Percentiles rank a stretch among this genome's conserved stretches.
phyloP scores from a whole-genome alignment of 2,329 filamentous ascomycete species.

The Teratosphaeria viscida region DNA sequence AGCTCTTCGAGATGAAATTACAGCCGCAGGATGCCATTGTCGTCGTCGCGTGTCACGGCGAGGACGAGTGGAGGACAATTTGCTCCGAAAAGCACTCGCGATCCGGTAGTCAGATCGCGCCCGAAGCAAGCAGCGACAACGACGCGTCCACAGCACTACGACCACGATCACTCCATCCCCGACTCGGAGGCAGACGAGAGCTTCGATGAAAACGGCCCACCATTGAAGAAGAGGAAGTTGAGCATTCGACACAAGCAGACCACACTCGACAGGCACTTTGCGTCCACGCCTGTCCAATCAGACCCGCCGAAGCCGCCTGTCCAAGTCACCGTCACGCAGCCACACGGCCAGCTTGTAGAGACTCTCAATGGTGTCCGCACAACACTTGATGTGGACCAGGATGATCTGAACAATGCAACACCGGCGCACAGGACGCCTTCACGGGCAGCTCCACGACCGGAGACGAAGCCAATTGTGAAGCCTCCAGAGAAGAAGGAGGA shows the following conservation, averaged over 20 bases:
- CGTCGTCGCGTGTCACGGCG: constrained; percentile 4
- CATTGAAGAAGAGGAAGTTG: constrained; percentile 19
- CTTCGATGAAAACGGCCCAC: constrained; percentile 14
- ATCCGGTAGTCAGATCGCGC: constrained; percentile 1
- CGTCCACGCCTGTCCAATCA: constrained; percentile 1
- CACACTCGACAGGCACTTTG: constrained; percentile 15
- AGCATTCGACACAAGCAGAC: constrained; percentile 17
- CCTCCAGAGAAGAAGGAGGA: constrained; percentile 36
- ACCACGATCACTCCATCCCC: constrained; percentile 1
- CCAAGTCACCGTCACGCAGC: constrained; percentile 33
- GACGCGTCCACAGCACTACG: not conserved
- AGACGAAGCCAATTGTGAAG: not conserved
- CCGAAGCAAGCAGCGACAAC: not conserved
- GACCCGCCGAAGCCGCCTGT: constrained; percentile 27
- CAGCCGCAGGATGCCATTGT: constrained; percentile 1
- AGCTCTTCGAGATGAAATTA: not conserved
- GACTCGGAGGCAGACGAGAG: not conserved
- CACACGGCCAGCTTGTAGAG: constrained; percentile 32
- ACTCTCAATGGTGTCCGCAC: constrained; percentile 33
- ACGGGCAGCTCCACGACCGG: not conserved
- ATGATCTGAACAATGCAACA: not conserved
- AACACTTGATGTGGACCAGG: constrained; percentile 17
- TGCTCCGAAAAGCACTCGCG: not conserved
- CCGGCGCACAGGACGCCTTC: not conserved
- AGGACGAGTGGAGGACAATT: constrained; percentile 1